Conservation (phyloP, 441 rosid genomes). For the Biscutella laevigata region DNA sequence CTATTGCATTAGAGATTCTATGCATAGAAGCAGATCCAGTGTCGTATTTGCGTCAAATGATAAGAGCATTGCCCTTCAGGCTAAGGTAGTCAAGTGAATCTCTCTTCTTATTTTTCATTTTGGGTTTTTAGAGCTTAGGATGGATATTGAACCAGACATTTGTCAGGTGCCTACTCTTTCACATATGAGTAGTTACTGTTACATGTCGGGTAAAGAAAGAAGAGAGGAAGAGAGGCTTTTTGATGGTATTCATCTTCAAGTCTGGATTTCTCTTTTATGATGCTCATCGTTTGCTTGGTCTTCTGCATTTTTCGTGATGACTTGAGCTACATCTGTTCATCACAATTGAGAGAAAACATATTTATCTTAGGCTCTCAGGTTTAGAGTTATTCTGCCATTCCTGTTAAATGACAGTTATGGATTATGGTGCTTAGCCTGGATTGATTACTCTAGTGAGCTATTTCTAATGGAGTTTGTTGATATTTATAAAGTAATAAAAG, state of each 20-base stretch:
- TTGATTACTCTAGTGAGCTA: background rate
- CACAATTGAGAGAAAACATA: background rate
- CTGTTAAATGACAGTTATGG: background rate
- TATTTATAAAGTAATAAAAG: too few relatives aligned
- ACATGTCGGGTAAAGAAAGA: conserved; percentile 26
- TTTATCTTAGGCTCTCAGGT: background rate
- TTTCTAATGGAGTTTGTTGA: background rate
- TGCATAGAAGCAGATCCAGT: conserved; percentile 19
- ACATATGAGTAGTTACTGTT: conserved; percentile 24
- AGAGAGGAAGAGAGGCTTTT: conserved; percentile 10
- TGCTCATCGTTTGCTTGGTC: conserved; percentile 48
- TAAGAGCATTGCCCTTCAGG: conserved; percentile 18
- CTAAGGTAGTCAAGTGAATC: conserved; percentile 28
- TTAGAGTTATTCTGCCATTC: background rate
- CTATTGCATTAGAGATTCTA: conserved; percentile 2
- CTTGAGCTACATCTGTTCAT: conserved; percentile 59
- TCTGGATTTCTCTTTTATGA: conserved; percentile 26
- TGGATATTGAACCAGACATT: conserved; percentile 18
- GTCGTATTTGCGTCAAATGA: conserved; percentile 31
- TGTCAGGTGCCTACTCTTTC: conserved; percentile 26
- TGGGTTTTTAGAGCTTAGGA: too few relatives aligned
- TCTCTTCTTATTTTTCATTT: too few relatives aligned
- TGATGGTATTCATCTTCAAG: conserved; percentile 18
- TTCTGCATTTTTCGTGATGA: conserved; percentile 25
- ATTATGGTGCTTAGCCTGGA: background rate